Evolutionary conservation across 345 rosid genomes (phyloP).

Genomic region (Adansonia digitata): DNA sequence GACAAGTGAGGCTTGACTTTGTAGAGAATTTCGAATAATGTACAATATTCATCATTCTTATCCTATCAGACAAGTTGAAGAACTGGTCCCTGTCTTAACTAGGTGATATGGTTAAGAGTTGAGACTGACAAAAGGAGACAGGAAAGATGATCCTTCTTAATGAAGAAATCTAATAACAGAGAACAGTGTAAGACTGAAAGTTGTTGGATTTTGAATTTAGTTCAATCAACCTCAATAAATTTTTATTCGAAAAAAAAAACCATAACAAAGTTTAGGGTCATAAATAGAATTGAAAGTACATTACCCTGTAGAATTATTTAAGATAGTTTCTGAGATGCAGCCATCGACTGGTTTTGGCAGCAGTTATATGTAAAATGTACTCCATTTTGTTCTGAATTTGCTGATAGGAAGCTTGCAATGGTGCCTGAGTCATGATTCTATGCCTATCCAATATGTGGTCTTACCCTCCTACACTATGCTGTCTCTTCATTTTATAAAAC

Average conservation of each 20-base stretch:
- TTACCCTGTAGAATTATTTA: not conserved
- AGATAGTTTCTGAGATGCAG: not conserved
- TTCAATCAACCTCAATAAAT: not conserved
- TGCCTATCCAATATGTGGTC: not conserved
- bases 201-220: not conserved
- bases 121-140: not conserved
- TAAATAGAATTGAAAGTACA: not conserved
- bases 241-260: not conserved
- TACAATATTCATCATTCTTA: not conserved
- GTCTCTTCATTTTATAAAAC: not conserved
- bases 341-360: not conserved
- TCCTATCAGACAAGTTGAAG: not conserved
- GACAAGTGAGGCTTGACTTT: not conserved
- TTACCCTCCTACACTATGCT: not conserved
- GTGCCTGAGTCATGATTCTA: not conserved
- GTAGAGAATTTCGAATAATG: not conserved
- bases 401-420: not conserved
- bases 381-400: not conserved
- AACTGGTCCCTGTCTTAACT: not conserved
- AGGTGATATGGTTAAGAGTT: not conserved
- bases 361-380: not conserved
- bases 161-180: not conserved
- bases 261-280: not conserved
- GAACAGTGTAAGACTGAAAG: not conserved
- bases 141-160: not conserved